Base-by-base conservation (phyloP, 1,139 yeast species). In the Candida pseudoviswanathii region DNA sequence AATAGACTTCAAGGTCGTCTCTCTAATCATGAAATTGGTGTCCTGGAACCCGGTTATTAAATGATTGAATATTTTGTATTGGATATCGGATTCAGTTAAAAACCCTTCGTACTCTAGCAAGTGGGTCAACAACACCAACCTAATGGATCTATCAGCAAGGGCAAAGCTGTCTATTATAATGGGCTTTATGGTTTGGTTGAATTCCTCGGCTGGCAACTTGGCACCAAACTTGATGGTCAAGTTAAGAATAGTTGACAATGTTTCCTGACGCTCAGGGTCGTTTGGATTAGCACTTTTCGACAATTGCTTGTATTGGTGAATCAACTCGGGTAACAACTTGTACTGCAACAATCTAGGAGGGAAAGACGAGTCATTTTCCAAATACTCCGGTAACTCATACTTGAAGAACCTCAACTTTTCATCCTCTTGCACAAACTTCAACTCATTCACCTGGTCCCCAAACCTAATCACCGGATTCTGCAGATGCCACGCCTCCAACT, bases 11-110 rank as follows among this genome's bases (percentile, higher is more conserved):
- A 94, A 73, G 0, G 98, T 89, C 40, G 86, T 89, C 57, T 89
- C 91, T 53, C 98, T 75, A 44, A 94, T 82, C 34, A 86, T 78
- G 6, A 86, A 82, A 62, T 90, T 92, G 0, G 96, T 82, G 63
- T 94, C 99, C 36, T 85, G 84, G 59, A 94, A 86, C 0, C 98
- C 98, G 22, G 86, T 82, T 9, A 86, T 71, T 57, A 89, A 75
- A 45, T 78, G 78, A 9, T 82, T 81, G 64, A 89, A 90, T 3
- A 94, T 77, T 58, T 81, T 84, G 59, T 79, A 85, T 54, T 88
- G 87, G 5, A 91, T 79, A 43, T 86, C 89, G 30, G 78, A 67
- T 45, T 83, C 84, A 3, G 82, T 74, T 27, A 90, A 66, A 41
- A 69, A 67, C 2, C 71, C 71, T 38, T 82, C 74, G 57, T 80